Conservation (phyloP, 129 eudicot species). For the Deinandra increscens region DNA sequence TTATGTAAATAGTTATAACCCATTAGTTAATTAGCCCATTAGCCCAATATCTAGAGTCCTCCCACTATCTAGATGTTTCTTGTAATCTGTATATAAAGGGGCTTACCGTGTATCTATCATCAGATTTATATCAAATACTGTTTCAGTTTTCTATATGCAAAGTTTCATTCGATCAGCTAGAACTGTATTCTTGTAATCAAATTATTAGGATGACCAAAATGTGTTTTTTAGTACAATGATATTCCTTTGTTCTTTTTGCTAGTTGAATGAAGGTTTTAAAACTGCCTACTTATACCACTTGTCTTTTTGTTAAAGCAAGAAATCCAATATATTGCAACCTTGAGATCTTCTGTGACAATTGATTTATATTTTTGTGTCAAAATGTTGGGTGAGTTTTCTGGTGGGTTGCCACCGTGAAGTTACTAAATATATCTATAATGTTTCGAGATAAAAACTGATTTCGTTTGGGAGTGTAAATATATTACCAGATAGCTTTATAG, state of each 20-base stretch:
- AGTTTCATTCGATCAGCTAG: neutral
- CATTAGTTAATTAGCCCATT: no score
- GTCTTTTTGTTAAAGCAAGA: slow-evolving; percentile 4
- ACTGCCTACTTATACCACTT: neutral
- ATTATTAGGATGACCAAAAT: neutral
- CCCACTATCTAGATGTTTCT: no score
- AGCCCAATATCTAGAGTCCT: no score
- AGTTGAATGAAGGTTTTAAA: slow-evolving; percentile 1
- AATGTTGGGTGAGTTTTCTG: neutral
- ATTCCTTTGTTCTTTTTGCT: neutral
- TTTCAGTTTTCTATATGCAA: neutral
- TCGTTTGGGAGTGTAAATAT: neutral
- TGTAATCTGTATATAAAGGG: no score
- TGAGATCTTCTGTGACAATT: slow-evolving; percentile 4
- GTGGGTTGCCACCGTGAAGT: neutral
- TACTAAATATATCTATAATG: neutral
- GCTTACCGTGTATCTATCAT: no score
- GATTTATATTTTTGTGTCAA: neutral
- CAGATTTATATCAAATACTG: no score
- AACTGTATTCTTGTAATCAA: neutral
- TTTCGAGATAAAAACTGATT: neutral
- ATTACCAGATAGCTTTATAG: neutral
- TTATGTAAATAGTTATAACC: no score
- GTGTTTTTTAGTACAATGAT: neutral
- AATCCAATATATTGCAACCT: neutral